phyloP scores from a whole-genome alignment of 164 flowering plant genomes.

The Magnolia kwangsiensis region DNA sequence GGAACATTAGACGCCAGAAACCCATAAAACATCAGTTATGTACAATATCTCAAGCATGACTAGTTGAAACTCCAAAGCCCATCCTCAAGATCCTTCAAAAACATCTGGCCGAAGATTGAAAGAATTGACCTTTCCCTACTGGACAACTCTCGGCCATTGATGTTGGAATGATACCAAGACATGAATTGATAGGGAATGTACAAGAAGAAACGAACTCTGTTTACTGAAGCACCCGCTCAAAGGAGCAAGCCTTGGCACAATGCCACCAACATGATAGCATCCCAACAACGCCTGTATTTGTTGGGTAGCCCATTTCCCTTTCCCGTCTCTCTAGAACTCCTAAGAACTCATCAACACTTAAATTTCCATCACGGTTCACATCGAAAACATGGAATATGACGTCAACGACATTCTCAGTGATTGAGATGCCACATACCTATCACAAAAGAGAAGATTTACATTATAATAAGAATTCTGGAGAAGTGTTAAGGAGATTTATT shows the following conservation, averaged over 20 bases:
- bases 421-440: slow-evolving; percentile 77
- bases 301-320: slow-evolving; percentile 48
- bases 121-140: too few species aligned
- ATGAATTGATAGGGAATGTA: not conserved
- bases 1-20: too few species aligned
- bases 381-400: slow-evolving; percentile 83
- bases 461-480: not conserved
- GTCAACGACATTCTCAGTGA: slow-evolving; percentile 59
- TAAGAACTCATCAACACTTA: slow-evolving; percentile 75
- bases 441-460: slow-evolving; percentile 4
- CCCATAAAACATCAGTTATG: too few species aligned
- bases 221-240: slow-evolving; percentile 25
- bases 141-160: not conserved
- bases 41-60: too few species aligned
- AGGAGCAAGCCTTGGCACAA: slow-evolving; percentile 31
- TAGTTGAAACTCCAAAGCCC: too few species aligned
- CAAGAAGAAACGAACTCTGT: not conserved
- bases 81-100: too few species aligned
- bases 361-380: slow-evolving; percentile 60
- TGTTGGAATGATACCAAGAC: not conserved
- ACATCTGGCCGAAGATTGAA: too few species aligned
- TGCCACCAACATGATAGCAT: slow-evolving; percentile 52
- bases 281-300: slow-evolving; percentile 48
- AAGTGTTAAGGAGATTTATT: not conserved
- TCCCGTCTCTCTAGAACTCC: slow-evolving; percentile 66